Percentiles rank a stretch among this genome's conserved stretches.
phyloP scores from a whole-genome alignment of 2,329 filamentous ascomycete species.

The Fusarium concolor region DNA sequence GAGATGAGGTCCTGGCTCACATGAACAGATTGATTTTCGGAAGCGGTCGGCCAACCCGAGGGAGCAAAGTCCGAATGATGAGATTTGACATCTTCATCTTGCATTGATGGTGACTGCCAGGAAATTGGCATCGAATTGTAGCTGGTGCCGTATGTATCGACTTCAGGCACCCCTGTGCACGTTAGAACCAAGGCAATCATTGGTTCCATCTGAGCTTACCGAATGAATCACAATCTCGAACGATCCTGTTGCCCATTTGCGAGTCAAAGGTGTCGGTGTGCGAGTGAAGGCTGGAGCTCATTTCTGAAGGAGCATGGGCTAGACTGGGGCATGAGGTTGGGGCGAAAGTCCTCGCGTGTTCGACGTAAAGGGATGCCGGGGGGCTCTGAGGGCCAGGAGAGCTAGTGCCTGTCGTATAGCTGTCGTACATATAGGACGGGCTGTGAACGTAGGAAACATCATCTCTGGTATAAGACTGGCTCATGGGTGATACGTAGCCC shows the following conservation, averaged over 20 bases:
- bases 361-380: constrained; percentile 65
- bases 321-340: constrained; percentile 72
- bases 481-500: constrained; percentile 71
- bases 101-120: constrained; percentile 58
- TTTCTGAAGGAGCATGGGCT: constrained; percentile 70
- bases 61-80: constrained; percentile 58
- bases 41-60: constrained; percentile 61
- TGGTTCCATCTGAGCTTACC: constrained; percentile 59
- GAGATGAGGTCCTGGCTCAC: constrained; percentile 74
- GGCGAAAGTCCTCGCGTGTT: constrained; percentile 60
- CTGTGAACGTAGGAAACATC: constrained; percentile 68
- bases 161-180: constrained; percentile 62
- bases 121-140: constrained; percentile 60
- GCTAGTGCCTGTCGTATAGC: constrained; percentile 61
- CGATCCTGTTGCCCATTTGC: constrained; percentile 64
- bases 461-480: constrained; percentile 67
- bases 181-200: constrained; percentile 54
- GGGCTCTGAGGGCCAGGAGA: constrained; percentile 69
- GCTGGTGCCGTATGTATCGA: constrained; percentile 64
- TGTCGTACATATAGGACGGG: constrained; percentile 68
- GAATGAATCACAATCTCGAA: constrained; percentile 67
- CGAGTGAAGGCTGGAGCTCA: constrained; percentile 69
- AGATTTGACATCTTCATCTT: constrained; percentile 59
- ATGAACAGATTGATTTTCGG: constrained; percentile 61
- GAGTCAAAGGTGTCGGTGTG: constrained; percentile 70